Conservation (phyloP, 1,284 basidiomycete species). For the Ganoderma sp. region DNA sequence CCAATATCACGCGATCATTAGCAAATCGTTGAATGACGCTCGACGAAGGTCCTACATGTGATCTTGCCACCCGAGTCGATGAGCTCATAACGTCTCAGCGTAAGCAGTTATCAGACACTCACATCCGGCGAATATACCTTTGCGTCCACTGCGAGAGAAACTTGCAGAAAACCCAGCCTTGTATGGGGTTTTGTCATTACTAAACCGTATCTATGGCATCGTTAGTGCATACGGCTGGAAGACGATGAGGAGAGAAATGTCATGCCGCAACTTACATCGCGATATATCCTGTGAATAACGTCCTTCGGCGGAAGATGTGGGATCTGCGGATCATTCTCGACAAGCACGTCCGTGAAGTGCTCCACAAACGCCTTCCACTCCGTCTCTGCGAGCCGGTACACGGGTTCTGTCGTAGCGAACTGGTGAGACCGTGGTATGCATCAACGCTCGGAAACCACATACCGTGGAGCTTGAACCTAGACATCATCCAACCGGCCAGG, state of each 20-base stretch:
- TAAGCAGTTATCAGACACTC: slow-evolving; percentile 40
- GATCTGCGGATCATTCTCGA: slow-evolving; percentile 78
- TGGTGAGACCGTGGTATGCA: background rate
- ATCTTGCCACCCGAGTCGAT: slow-evolving; percentile 40
- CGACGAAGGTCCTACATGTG: slow-evolving; percentile 42
- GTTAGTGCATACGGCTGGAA: background rate
- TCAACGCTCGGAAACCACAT: slow-evolving; percentile 24
- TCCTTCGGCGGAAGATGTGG: slow-evolving; percentile 88
- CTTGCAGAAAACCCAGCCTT: slow-evolving; percentile 80
- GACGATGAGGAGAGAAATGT: background rate
- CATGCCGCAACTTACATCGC: slow-evolving; percentile 62
- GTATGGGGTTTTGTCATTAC: slow-evolving; percentile 93
- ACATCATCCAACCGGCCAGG: background rate
- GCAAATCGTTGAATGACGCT: background rate
- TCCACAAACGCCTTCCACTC: slow-evolving; percentile 89
- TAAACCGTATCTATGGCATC: slow-evolving; percentile 75
- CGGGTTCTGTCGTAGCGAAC: slow-evolving; percentile 63
- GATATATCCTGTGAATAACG: slow-evolving; percentile 83
- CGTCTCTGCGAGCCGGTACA: slow-evolving; percentile 81
- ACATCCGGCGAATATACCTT: slow-evolving; percentile 82
- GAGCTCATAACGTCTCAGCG: background rate
- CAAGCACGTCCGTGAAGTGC: slow-evolving; percentile 66
- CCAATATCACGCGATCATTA: background rate
- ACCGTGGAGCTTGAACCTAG: slow-evolving; percentile 81
- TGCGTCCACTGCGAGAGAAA: slow-evolving; percentile 80